Base-by-base conservation (phyloP, 1,284 basidiomycete genomes). In the Lentinula novae-zelandiae region DNA sequence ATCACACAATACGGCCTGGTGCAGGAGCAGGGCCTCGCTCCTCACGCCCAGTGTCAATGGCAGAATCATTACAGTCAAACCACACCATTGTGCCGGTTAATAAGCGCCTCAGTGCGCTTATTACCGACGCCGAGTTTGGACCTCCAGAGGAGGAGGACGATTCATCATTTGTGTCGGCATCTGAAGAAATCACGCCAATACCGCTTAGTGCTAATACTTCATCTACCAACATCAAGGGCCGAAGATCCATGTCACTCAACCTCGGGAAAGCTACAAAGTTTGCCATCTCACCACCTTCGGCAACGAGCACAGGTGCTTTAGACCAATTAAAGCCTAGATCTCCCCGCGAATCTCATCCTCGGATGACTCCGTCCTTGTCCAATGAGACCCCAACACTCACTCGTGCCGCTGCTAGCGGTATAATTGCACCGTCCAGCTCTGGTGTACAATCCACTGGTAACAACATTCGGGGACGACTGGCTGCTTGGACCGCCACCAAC, bases 11-110 rank as follows among this genome's bases (percentile, higher is more conserved):
- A 62, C 81, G 87, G 38, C 82, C 86, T 50, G 78, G 80, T 27
- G 75, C 77, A 42, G 67, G 69, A n/a, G 64, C 76, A 20, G 78
- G 77, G 39, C 76, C 73, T 61, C 79, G 80, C 36, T 76, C 83
- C 1, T 85, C 89, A 34, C 78, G 88, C 15, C 88, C 89, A 4
- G 86, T 87, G 31, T 91, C 89, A 7, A 82, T 87, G 72, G 87
- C 86, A 5, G 88, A 89, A 61, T 89, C 87, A 0, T 74, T 89
- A 59, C 86, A 88, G 57, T 90, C 87, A 6, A 85, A 78, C 10
- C 80, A 86, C 67, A 90, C 89, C 20, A 75, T 90, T 58, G 82
- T 88, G 2, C 78, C 86, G 9, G 74, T 77, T 27, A 83, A 80
- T 70, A 86, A 82, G 70, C 81, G 89, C 22, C 72, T 86, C 52